Evolutionary conservation across 805 yeast genomes (phyloP), one percentile per base, ranked within the genome.

Genomic region (Cyberlindnera meyerae): DNA sequence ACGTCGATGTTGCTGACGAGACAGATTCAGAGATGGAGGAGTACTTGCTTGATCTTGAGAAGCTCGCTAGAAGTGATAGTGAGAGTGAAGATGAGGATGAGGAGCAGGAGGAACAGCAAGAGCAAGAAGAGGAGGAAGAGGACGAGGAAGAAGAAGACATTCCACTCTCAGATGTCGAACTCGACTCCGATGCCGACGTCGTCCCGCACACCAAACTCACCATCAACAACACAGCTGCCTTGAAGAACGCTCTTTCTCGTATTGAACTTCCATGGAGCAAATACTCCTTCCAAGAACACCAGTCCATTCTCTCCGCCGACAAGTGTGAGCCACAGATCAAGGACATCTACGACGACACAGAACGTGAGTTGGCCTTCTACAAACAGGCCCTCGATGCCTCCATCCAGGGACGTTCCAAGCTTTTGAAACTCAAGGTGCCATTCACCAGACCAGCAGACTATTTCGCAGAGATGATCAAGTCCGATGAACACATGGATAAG

Each of bases 401-500:
- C 20, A 63, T 71, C 34, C 75, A 72, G 49, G 96, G 84, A 18
- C 79, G 90, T 54, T 60, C 70, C 31, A 73, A 75, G 37, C 67
- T 84, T 28, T 64, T 78, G 33, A 78, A 78, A 54, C 71, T 84
- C 48, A 80, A 81, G 55, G 78, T 90, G 22, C 87, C 96, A 42
- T 93, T 93, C 60, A 71, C 94, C 20, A 77, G 98, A 61, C 99
- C 99, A 25, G 66, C 76, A 54, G 98, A 93, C 60, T 93, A 86
- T 62, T 93, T 93, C 66, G 99, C 98, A 14, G 98, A 93, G 65
- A 93, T 93, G 98, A 85, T 88, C 42, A 93, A 93, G 68, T 81
- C 89, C 37, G 98, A 93, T 62, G 96, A 87, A 61, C 99, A 93
- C 63, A 93, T 93, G 98, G 96, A 87, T 56, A 85, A 78, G 63